Conservation (phyloP, 768 basidiomycete species). For the Boletus sp. region DNA sequence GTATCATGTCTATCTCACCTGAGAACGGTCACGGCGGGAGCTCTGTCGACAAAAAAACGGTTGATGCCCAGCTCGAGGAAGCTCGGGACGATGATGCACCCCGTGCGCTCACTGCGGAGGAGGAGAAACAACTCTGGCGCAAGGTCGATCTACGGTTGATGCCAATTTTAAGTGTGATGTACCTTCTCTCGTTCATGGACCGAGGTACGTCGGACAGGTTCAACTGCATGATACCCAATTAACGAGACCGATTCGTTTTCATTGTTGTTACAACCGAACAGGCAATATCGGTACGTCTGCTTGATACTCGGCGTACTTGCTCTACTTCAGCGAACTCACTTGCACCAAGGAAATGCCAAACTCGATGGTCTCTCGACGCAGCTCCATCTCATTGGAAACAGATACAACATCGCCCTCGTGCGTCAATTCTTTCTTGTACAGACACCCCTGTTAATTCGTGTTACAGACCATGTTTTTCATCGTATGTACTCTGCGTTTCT, state of each 20-base stretch:
- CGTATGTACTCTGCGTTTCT: constrained; percentile 36
- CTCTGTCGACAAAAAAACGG: background rate
- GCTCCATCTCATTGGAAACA: constrained; percentile 53
- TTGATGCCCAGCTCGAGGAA: background rate
- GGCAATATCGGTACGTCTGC: constrained; percentile 52
- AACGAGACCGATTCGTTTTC: background rate
- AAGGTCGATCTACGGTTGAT: constrained; percentile 59
- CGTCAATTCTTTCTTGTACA: constrained; percentile 1
- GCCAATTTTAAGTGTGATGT: constrained; percentile 59
- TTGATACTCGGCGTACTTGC: background rate
- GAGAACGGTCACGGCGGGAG: background rate
- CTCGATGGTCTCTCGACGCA: constrained; percentile 60
- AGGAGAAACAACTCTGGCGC: constrained; percentile 54
- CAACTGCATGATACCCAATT: background rate
- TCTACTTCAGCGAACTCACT: background rate
- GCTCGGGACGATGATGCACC: background rate
- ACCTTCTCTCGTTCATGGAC: constrained; percentile 64
- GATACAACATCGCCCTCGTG: constrained; percentile 69
- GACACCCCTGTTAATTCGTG: background rate
- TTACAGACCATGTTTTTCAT: constrained; percentile 68
- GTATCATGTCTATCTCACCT: background rate
- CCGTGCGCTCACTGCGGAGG: constrained; percentile 23
- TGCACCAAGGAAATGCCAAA: constrained; percentile 53
- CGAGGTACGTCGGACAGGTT: constrained; percentile 40
- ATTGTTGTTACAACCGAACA: constrained; percentile 15